Evolutionary conservation across 2,329 filamentous ascomycete species (phyloP), one percentile per base, ranked within the genome.

Genomic region (Venturia pyrina): DNA sequence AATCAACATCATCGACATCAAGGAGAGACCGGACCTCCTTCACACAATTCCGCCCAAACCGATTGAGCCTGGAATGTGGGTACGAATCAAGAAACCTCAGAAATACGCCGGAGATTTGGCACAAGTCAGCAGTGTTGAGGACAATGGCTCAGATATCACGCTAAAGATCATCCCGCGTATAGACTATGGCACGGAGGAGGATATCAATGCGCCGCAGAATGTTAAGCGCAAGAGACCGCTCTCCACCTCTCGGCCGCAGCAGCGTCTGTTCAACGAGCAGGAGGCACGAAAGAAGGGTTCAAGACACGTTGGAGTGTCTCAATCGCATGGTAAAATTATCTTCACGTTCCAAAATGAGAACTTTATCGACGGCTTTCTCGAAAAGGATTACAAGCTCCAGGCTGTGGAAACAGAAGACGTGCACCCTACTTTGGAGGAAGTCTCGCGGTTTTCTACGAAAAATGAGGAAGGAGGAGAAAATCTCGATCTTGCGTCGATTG

Each of bases 21-120:
- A 96, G 76, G 95, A 99, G 77, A 96, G 97, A 88, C 93, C 95
- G 1, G 95, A 98, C 77, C 84, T 99, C n/a, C 82, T 99, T 21
- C 87, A 92, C 63, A 91, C 96, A 37, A 88, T 87, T 68, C 96
- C 96, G 79, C 93, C 89, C 2, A 90, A 92, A 61, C 87, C 87
- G 34, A 81, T 99, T 43, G 87, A 95, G 71, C 89, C 89, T 11
- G 93, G 93, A 69, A 91, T 91, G 46, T 99, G 95, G 84, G 93
- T 98, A 63, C 91, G 95, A 69, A 87, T 98, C 69, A 88, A 87
- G 74, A 86, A 90, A 65, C 87, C 87, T 2, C 83, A 88, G 57
- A 89, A 93, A 74, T 96, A 99, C 77, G 85, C 86, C 50, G 90
- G 90, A 24, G 95, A 99, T 81, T 81, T 99, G 71, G 95, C 91